Percentiles rank a stretch among this genome's conserved stretches.
These are phyloP conservation scores for Arachnopeziza araneosa DNA, from an alignment of 2,329 filamentous ascomycete genomes.

Conservation along the genomic window DNA sequence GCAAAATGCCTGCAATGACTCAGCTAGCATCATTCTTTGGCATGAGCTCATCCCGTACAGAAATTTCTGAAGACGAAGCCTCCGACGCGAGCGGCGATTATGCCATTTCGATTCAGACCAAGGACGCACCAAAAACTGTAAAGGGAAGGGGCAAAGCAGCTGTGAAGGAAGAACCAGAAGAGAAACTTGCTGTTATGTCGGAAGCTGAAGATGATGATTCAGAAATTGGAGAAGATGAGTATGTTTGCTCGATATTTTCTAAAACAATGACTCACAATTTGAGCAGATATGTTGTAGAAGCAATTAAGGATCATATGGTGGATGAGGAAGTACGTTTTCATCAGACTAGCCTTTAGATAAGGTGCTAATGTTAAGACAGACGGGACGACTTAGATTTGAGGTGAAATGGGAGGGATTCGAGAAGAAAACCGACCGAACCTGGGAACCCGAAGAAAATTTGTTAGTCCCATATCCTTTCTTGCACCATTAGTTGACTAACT, in stretches of 20 bases:
- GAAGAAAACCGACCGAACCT: conserved; percentile 64
- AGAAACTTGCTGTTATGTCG: conserved; percentile 17
- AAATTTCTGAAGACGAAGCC: conserved; percentile 28
- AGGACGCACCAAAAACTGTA: conserved; percentile 3
- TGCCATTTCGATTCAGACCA: not conserved
- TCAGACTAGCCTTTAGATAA: not conserved
- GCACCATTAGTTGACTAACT: conserved; percentile 7
- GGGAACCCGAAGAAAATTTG: conserved; percentile 73
- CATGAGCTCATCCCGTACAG: conserved; percentile 21
- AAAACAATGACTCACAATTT: conserved; percentile 15
- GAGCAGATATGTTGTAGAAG: conserved; percentile 65
- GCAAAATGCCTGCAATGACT: conserved; percentile 3
- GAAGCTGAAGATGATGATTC: conserved; percentile 31
- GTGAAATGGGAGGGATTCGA: conserved; percentile 82
- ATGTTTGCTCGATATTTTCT: conserved; percentile 22
- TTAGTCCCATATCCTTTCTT: conserved; percentile 32
- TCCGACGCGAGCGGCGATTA: conserved; percentile 21
- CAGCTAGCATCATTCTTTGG: conserved; percentile 6
- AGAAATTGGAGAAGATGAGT: conserved; percentile 43
- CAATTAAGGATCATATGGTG: conserved; percentile 62
- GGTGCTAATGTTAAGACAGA: conserved; percentile 14
- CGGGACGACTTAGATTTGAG: conserved; percentile 51
- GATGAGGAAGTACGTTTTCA: conserved; percentile 44
- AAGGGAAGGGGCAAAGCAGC: conserved; percentile 22
- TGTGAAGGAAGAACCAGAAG: conserved; percentile 19